Evolutionary conservation across 2,329 filamentous ascomycete species (phyloP).

Genomic region (Epichloe scottii): DNA sequence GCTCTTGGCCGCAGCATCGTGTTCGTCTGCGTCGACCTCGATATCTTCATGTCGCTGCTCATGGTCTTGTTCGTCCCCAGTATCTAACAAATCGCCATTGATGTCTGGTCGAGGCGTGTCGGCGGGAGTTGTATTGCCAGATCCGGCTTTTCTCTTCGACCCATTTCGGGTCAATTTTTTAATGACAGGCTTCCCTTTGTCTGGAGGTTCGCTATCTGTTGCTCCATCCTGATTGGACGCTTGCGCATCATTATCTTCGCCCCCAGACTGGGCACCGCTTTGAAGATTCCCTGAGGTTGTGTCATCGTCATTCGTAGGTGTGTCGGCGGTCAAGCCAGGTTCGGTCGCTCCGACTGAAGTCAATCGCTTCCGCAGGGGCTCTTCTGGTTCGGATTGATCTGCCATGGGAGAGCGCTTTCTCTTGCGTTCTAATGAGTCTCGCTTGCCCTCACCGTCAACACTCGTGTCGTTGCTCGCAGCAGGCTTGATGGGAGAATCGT

Average conservation of each 20-base stretch:
- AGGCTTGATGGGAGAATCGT: constrained; percentile 24
- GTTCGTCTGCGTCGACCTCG: constrained; percentile 35
- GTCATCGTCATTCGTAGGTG: constrained; percentile 23
- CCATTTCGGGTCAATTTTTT: constrained; percentile 30
- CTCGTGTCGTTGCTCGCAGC: constrained; percentile 15
- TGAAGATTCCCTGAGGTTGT: constrained; percentile 21
- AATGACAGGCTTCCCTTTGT: constrained; percentile 20
- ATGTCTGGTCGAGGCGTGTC: constrained; percentile 16
- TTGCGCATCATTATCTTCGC: constrained; percentile 32
- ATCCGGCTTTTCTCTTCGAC: constrained; percentile 24
- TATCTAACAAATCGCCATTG: constrained; percentile 20
- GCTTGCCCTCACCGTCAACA: constrained; percentile 18
- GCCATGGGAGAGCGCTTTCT: constrained; percentile 35
- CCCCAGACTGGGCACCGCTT: constrained; percentile 28
- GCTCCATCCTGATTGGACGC: constrained; percentile 14
- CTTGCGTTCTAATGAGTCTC: constrained; percentile 30
- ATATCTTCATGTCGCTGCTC: constrained; percentile 38
- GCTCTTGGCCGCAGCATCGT: constrained; percentile 44
- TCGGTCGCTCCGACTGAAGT: constrained; percentile 32
- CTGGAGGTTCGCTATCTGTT: constrained; percentile 16
- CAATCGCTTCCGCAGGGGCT: constrained; percentile 41
- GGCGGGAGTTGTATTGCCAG: not conserved
- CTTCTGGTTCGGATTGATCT: constrained; percentile 33
- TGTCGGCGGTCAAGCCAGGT: constrained; percentile 21
- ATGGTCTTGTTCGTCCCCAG: constrained; percentile 27